Evolutionary conservation across 2,329 filamentous ascomycete genomes (phyloP), one percentile per base, ranked within the genome.

Genomic region (Calonectria crousiana): DNA sequence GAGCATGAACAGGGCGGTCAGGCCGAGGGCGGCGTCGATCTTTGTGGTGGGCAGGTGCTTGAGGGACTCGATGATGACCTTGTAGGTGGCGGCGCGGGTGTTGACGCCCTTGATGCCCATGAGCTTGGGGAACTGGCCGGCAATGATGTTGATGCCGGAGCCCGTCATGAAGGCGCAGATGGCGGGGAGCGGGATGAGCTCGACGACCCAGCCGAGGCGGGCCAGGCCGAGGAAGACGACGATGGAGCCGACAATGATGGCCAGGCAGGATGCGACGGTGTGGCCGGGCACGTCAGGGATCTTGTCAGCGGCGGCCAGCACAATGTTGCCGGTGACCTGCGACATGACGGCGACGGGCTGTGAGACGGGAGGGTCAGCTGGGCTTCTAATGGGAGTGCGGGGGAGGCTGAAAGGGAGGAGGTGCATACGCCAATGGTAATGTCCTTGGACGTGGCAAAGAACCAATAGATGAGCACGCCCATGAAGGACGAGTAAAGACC

Each of bases 391-490:
- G 36, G 18, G 16, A 38, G 4, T 23, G 41, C 30, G 13, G 67
- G 32, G 32, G 23, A 56, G 38, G 60, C 23, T 44, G 20, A 9
- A 52, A 28, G 64, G 11, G 26, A 4, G 20, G 20, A 30, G 14
- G 41, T 6, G 89, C 92, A 86, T 88, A 94, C 92, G 49, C 95
- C 95, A 77, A 97, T 97, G 23, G 95, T 97, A 82, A 98, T 97
- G 85, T 90, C 88, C 79, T 98, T 98, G 30, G 96, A 98, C 0
- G 96, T 98, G 49, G 96, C 96, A 82, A 98, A 98, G 84, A 98
- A 96, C 96, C 96, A 98, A 85, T 98, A 98, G 79, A 98, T 89
- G 76, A 98, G 85, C 26, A 98, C 96, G 74, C 96, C 96, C 92
- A 98, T 98, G 82, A 98, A 98, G 0, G 96, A 98, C 1, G 96